Evolutionary conservation across 2,329 filamentous ascomycete species (phyloP).

Genomic region (Colletotrichum siamense): DNA sequence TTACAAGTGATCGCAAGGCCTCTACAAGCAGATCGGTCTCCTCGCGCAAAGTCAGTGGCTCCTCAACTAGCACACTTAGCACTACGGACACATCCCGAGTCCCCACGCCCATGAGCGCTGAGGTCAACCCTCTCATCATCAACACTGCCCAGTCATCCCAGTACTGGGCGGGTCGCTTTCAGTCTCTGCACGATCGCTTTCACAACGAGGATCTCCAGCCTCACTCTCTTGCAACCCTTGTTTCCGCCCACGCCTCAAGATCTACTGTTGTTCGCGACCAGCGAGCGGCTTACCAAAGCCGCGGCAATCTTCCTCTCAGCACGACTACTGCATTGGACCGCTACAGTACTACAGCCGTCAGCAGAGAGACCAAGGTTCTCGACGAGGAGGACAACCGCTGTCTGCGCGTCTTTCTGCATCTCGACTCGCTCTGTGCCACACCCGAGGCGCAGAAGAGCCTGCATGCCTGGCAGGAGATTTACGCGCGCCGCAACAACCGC

Average conservation of each 20-base stretch:
- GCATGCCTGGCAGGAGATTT: constrained; percentile 53
- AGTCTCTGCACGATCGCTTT: constrained; percentile 60
- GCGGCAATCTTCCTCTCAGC: constrained; percentile 14
- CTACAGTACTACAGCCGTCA: neutral
- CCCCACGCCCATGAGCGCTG: neutral
- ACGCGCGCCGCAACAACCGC: constrained; percentile 46
- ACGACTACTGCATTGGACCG: constrained; percentile 16
- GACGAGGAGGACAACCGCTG: constrained; percentile 18
- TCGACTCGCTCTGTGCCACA: constrained; percentile 53
- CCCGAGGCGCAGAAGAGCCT: constrained; percentile 54
- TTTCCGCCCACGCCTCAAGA: constrained; percentile 8
- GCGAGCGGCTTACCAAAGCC: neutral
- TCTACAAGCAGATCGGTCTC: neutral
- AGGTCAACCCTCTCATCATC: constrained; percentile 31
- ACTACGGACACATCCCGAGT: neutral
- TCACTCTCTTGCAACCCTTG: neutral
- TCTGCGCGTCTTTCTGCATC: constrained; percentile 45
- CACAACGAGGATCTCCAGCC: constrained; percentile 36
- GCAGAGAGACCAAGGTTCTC: neutral
- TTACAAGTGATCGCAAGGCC: constrained; percentile 1
- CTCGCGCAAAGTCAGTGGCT: constrained; percentile 19
- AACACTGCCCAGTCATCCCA: constrained; percentile 48
- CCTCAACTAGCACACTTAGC: constrained; percentile 17
- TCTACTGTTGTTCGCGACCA: neutral
- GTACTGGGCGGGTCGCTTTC: constrained; percentile 70